Base-by-base conservation (phyloP, 192 early-diverging fungal species). In the Podila minutissima region DNA sequence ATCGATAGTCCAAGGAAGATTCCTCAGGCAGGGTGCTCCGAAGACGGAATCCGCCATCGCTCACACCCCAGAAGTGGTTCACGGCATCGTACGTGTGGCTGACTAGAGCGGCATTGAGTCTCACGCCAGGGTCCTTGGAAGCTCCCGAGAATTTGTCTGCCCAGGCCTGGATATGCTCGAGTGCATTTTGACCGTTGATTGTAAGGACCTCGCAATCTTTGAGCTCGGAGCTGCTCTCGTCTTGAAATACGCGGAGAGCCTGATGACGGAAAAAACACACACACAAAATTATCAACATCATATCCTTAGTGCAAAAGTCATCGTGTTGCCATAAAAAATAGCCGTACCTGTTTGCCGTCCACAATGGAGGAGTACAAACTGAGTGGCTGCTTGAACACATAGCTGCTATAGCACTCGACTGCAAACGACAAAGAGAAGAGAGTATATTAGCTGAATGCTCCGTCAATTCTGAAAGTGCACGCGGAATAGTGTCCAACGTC, bases 51-150 rank as follows among this genome's bases (percentile, higher is more conserved):
- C 20, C 32, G 4, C 68, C 74, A 0, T 5, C 15, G 2, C 20
- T 50, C 0, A 10, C 7, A 17, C 4, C 22, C 51, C 61, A 76
- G 10, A 38, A 65, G 13, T 66, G n/a, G 9, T 41, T 66, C 5
- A 20, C 38, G 3, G 11, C n/a, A 5, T 35, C 13, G 29, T 66
- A 70, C 8, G 0, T 20, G 7, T 29, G 29, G 6, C 50, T 49
- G 4, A 46, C 55, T 4, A 83, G 59, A 17, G 69, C 69, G 26
- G 48, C 17, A 35, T 75, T 83, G 57, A 83, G 64, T 13, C 73
- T 68, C 20, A 67, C 81, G 24, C 60, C 61, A 50, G 66, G 64
- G 38, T 83, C 74, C 49, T 75, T 75, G 10, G 74, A 75, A 22
- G 49, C 19, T 24, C 65, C 61, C 0, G 49, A 31, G 11, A 59